Base-by-base conservation (phyloP, 2,329 filamentous ascomycete species). In the Verticillium isaacii region DNA sequence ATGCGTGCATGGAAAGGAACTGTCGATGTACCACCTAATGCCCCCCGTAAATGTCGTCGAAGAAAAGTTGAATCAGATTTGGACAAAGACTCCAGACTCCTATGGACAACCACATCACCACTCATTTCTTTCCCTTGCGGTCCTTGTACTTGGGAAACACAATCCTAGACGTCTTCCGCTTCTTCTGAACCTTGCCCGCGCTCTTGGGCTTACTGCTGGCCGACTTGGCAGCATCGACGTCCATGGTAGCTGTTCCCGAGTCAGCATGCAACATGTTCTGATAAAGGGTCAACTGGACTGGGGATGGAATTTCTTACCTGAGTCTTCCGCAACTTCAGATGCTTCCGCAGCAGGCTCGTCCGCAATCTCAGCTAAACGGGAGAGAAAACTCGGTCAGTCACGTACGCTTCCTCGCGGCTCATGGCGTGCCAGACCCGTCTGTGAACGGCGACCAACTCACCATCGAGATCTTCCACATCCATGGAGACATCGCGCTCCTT, bases 61-160 rank as follows among this genome's bases (percentile, higher is more conserved):
- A 50, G 19, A 25, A 23, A n/a, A 8, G 23, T 50, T 12, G 8
- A 50, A 19, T 50, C 45, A 50, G n/a, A 12, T 9, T 12, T 23
- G 11, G 19, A 50, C 45, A 23, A 11, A n/a, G 19, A 50, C 45
- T 50, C 45, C 45, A 23, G 9, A 50, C 45, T 50, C 45, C 45
- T n/a, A 12, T 23, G n/a, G n/a, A 19, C 45, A 50, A 50, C 4
- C 9, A 14, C n/a, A 12, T 12, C n/a, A n/a, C 45, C 9, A 23
- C 45, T 50, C 45, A 50, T 50, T 77, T 80, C 66, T 75, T 75
- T 60, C 74, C 77, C 66, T 78, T 73, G 65, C 79, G 79, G 62
- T 85, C 81, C 64, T 81, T 81, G 70, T 83, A 86, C 69, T 81
- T 86, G 60, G 80, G 79, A 65, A 89, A 89, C 25, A 86, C 84